Evolutionary conservation across 192 early-diverging fungal genomes (phyloP), one percentile per base, ranked within the genome.

Genomic region (Coemansia sp.): DNA sequence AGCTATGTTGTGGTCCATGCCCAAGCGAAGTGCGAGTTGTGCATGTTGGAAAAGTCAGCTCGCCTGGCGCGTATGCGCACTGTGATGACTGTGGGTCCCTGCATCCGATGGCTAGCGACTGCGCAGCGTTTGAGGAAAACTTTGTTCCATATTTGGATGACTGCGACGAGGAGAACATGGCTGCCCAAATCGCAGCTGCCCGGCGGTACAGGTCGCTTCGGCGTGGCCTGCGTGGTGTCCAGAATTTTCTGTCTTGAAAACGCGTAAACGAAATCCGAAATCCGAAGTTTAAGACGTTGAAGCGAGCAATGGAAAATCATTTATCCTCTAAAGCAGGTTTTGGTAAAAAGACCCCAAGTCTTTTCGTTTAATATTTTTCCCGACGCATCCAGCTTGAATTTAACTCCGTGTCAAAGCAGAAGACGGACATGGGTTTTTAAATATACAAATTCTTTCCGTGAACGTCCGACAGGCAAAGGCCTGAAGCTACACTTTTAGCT

Each of bases 101-200:
- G 47, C 27, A 59, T 44, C 55, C 55, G 33, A 31, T 60, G 33
- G 47, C 55, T 22, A 50, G 57, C 9, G 30, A 40, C 15, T 50
- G 64, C 9, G 33, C 62, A 14, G 48, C 11, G n/a, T 34, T 27
- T 23, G 50, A 40, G 2, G 69, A 68, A 20, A 50, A 68, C 25
- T 50, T 62, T 2, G 70, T 78, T 36, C 70, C 75, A 13, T 78
- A 68, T 29, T 29, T 78, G 19, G 70, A 78, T 40, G 75, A 78
- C n/a, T 52, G 60, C 36, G 53, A 78, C 52, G 70, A 78, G 19
- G 62, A 67, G 30, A 19, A 59, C 29, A 64, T 78, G 15, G 69
- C 70, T 2, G 75, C 68, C 4, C 58, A 67, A 15, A 56, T 78
- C 29, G 59, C 70, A 8, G 45, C 45, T 48, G 9, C 45, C 25